phyloP scores from a whole-genome alignment of 2,329 filamentous ascomycete genomes.

The Xylaria sp. region DNA sequence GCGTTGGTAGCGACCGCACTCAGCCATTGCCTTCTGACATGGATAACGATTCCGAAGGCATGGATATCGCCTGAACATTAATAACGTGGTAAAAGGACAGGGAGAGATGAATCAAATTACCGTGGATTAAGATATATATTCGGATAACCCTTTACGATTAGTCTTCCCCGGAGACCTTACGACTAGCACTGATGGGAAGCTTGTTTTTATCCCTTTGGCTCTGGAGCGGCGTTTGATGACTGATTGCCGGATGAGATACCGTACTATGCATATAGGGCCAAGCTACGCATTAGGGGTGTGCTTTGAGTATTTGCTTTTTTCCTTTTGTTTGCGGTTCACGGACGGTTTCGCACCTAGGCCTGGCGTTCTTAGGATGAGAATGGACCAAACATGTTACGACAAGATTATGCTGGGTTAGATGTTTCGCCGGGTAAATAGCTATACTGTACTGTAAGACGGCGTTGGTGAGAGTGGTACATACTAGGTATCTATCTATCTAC shows the following conservation, averaged over 20 bases:
- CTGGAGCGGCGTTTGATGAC: conserved; percentile 19
- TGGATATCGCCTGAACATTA: conserved; percentile 60
- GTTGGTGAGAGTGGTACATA: conserved; percentile 19
- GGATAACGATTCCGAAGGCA: conserved; percentile 68
- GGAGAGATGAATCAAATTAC: background rate
- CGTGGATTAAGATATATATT: background rate
- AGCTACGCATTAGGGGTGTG: conserved; percentile 7
- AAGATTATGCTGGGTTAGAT: conserved; percentile 8
- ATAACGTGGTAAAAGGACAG: background rate
- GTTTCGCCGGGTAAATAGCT: conserved; percentile 6
- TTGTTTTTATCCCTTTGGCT: conserved; percentile 15
- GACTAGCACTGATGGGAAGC: conserved; percentile 13
- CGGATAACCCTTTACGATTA: background rate
- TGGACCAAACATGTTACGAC: background rate
- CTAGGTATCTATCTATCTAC: background rate
- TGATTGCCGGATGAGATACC: conserved; percentile 6
- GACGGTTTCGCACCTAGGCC: conserved; percentile 3
- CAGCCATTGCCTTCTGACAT: conserved; percentile 66
- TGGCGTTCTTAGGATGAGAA: conserved; percentile 19
- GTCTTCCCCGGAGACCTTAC: conserved; percentile 7
- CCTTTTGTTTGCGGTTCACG: conserved; percentile 6
- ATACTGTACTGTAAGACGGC: conserved; percentile 10
- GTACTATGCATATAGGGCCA: conserved; percentile 6
- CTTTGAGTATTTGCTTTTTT: conserved; percentile 14
- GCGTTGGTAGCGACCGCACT: conserved; percentile 68